A percentile compares a stretch with the other conserved stretches of the same genome.
These are phyloP conservation scores for Myrica gale DNA, from an alignment of 306 rosid genomes.

Conservation along the genomic window DNA sequence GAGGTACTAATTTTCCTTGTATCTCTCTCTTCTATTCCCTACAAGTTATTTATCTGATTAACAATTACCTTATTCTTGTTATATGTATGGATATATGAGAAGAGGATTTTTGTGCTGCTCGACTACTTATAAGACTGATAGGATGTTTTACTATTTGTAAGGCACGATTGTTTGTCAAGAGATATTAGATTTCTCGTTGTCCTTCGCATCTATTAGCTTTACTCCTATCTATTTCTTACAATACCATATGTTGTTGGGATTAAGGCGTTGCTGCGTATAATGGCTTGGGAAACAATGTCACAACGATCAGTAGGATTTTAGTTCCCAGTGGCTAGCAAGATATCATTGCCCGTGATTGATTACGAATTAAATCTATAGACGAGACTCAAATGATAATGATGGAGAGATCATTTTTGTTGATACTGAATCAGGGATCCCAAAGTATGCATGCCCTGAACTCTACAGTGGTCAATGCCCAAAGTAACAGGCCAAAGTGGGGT, in stretches of 20 bases:
- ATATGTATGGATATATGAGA: not conserved
- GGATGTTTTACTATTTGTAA: not conserved
- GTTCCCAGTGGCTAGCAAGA: slow-evolving; percentile 11
- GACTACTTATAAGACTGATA: not conserved
- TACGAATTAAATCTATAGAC: slow-evolving; percentile 1
- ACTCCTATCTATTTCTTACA: not conserved
- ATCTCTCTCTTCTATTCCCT: slow-evolving; percentile 5
- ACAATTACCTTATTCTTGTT: not conserved
- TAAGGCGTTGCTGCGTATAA: not conserved
- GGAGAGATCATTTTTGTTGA: not conserved
- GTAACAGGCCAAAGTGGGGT: too few relatives aligned
- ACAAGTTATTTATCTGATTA: not conserved
- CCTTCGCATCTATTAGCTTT: not conserved
- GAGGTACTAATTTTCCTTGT: slow-evolving; percentile 49
- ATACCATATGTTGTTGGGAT: not conserved
- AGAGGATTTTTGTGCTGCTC: not conserved
- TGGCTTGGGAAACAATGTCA: not conserved
- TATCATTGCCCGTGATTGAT: too few relatives aligned
- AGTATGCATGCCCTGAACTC: not conserved
- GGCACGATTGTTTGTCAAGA: not conserved
- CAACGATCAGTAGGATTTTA: not conserved
- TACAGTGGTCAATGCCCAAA: too few relatives aligned
- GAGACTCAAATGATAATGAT: not conserved
- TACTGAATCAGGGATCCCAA: not conserved
- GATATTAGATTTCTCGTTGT: not conserved